Percentiles rank a stretch among this genome's conserved stretches.
These are phyloP conservation scores for Dendrobium officinale DNA, from an alignment of 106 monocot species.

Conservation along the genomic window DNA sequence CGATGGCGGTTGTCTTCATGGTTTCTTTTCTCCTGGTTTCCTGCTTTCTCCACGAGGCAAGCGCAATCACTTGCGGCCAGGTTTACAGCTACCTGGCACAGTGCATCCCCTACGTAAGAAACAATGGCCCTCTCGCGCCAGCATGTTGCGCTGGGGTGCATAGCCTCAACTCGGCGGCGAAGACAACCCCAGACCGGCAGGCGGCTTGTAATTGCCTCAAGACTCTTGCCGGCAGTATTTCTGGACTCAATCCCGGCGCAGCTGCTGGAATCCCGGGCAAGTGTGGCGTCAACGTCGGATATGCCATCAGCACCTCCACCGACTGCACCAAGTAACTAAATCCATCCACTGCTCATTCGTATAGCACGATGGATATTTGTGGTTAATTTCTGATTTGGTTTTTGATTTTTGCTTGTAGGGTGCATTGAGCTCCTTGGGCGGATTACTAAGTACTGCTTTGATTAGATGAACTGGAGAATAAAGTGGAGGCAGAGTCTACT, in stretches of 20 bases:
- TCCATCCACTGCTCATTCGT: not conserved
- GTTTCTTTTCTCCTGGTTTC: not conserved
- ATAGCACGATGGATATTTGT: not conserved
- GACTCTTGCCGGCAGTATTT: not conserved
- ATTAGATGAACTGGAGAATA: too few species aligned
- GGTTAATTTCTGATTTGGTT: not conserved
- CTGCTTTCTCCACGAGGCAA: not conserved
- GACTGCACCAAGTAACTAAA: conserved; percentile 38
- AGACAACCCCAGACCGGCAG: conserved; percentile 21
- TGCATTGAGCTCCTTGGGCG: too few species aligned
- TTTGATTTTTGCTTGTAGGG: too few species aligned
- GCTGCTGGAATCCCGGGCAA: conserved; percentile 17
- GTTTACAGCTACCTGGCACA: not conserved
- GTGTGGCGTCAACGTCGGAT: conserved; percentile 33
- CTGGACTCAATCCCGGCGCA: conserved; percentile 1
- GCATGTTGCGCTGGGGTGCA: conserved; percentile 28
- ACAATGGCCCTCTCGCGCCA: not conserved
- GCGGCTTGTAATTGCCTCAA: conserved; percentile 35
- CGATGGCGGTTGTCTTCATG: not conserved
- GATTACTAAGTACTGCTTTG: too few species aligned
- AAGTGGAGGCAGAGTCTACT: too few species aligned
- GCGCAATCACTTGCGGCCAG: conserved; percentile 23
- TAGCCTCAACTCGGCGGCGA: conserved; percentile 12
- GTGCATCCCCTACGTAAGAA: conserved; percentile 23
- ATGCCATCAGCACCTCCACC: conserved; percentile 29